Conservation (phyloP, 1,284 basidiomycete genomes). For the Cryptococcus sp. region DNA sequence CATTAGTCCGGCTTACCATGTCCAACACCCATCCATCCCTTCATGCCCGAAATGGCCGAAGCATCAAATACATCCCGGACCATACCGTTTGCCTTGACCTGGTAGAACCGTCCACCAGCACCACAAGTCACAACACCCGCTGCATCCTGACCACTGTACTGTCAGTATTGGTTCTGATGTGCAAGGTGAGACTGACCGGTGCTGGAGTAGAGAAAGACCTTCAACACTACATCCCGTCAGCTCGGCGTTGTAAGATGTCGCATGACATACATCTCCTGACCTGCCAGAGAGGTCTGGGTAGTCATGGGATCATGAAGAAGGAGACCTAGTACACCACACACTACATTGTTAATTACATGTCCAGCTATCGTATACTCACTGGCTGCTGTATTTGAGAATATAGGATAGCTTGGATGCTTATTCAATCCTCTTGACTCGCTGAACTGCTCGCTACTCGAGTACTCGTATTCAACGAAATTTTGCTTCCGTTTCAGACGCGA, state of each 20-base stretch:
- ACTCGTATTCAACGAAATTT: neutral
- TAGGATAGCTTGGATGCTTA: too few relatives aligned
- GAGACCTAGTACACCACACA: conserved; percentile 87
- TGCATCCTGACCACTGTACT: conserved; percentile 78
- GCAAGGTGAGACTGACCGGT: conserved; percentile 53
- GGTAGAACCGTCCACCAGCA: conserved; percentile 88
- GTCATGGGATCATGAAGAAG: conserved; percentile 67
- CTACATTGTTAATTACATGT: conserved; percentile 12
- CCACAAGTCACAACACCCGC: conserved; percentile 98
- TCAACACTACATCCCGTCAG: conserved; percentile 53
- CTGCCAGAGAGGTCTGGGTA: conserved; percentile 59
- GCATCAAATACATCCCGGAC: conserved; percentile 95
- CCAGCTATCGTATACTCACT: neutral
- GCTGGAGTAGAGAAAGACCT: conserved; percentile 84
- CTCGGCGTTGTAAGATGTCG: too few relatives aligned
- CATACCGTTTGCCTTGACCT: conserved; percentile 99
- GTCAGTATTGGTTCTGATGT: neutral
- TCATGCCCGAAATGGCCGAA: conserved; percentile 67
- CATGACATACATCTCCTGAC: conserved; percentile 63
- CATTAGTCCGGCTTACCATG: conserved; percentile 64
- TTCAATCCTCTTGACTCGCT: too few relatives aligned
- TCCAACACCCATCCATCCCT: conserved; percentile 95
- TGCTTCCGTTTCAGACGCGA: neutral
- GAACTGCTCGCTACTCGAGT: neutral
- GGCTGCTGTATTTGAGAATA: neutral